Evolutionary conservation across 345 rosid species (phyloP).

Genomic region (Populus tremula): DNA sequence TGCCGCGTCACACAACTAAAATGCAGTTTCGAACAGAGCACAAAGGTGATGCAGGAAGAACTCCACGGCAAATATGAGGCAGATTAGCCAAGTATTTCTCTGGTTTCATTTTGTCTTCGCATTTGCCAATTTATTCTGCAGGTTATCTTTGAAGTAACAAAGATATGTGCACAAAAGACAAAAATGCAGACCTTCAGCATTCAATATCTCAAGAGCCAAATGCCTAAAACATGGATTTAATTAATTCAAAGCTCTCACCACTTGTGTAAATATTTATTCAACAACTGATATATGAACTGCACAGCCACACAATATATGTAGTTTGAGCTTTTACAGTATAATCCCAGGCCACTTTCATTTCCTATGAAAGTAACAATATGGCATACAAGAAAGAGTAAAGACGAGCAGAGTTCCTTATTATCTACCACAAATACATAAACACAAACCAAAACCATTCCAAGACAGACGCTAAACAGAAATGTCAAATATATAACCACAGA

Average conservation of each 20-base stretch:
- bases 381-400: constrained; percentile 32
- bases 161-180: background rate
- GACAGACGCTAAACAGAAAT: constrained; percentile 29
- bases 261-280: constrained; percentile 23
- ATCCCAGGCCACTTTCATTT: constrained; percentile 35
- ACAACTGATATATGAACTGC: constrained; percentile 37
- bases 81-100: background rate
- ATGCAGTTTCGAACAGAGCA: background rate
- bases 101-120: background rate
- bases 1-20: background rate
- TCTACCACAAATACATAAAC: constrained; percentile 57
- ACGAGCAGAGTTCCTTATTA: constrained; percentile 50
- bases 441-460: constrained; percentile 57
- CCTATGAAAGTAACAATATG: constrained; percentile 40
- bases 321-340: constrained; percentile 55
- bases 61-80: background rate
- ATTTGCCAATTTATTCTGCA: background rate
- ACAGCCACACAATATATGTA: constrained; percentile 31
- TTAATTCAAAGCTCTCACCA: constrained; percentile 7
- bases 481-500: constrained; percentile 38
- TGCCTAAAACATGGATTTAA: background rate
- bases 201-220: background rate
- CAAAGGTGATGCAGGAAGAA: background rate
- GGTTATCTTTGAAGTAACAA: background rate
- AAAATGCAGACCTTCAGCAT: background rate